Base-by-base conservation (phyloP, 2,329 filamentous ascomycete species). In the Xylariaceae sp. region DNA sequence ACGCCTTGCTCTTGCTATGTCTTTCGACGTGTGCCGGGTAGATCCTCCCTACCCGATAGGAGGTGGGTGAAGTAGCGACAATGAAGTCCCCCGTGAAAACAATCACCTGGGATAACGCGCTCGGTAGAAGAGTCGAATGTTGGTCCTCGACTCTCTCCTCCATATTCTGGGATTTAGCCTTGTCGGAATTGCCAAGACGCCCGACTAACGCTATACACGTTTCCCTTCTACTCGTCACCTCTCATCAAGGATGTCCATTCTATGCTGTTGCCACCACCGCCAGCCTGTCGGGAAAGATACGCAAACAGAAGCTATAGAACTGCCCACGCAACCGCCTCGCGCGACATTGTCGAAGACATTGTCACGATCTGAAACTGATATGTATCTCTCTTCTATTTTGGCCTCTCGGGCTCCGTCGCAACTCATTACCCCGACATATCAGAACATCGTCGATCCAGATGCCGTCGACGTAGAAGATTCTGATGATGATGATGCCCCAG, bases 401-500 rank as follows among this genome's bases (percentile, higher is more conserved):
- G 51, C 49, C 32, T 56, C 60, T 7, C 53, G 53, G 8, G 58
- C 59, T 7, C 58, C 61, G 32, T 65, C 63, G 5, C 57, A 61
- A 10, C 46, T 65, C 16, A 57, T 57, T 30, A 55, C 53, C 9
- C 56, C 61, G 26, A 61, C 64, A 54, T 61, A 63, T n/a, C 63
- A 65, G 22, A 64, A 57, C 29, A 63, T 60, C 2, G 61, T 68
- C 21, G 64, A 69, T 46, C 62, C 60, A 22, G 59, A 59, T 7
- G 64, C 73, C 26, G 71, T 76, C 45, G 74, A 74, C 2, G 71
- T 71, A 29, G 74, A 75, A n/a, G 69, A 71, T 10, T 72, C 69
- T 1, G 63, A 69, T 44, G 63, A 64, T 44, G 63, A 64, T 16
- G 63, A 68, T 16, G 58, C 59, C 10, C 55, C 21, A 10, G 44